These are phyloP conservation scores for Moesziomyces parantarcticus DNA, from an alignment of 1,284 basidiomycete genomes.

Conservation along the genomic window DNA sequence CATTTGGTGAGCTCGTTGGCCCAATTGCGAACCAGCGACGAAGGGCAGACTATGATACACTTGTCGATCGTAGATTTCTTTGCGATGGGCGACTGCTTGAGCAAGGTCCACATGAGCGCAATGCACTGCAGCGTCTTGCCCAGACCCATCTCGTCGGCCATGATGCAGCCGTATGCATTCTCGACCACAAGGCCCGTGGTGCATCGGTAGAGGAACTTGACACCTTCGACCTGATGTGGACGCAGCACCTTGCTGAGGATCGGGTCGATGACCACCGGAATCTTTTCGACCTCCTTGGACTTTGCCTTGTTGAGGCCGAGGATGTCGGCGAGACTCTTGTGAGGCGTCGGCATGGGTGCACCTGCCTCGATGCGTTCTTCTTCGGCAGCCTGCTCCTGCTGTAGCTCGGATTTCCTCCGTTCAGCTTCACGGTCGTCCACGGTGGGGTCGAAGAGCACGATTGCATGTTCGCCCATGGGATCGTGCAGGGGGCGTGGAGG, in stretches of 20 bases:
- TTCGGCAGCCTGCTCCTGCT: slow-evolving; percentile 43
- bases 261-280: slow-evolving; percentile 97
- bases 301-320: slow-evolving; percentile 73
- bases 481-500: slow-evolving; percentile 92
- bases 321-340: slow-evolving; percentile 87
- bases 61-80: slow-evolving; percentile 92
- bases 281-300: slow-evolving; percentile 73
- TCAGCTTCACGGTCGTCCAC: slow-evolving; percentile 75
- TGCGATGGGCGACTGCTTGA: slow-evolving; percentile 92
- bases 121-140: slow-evolving; percentile 96
- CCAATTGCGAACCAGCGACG: slow-evolving; percentile 97
- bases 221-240: slow-evolving; percentile 73
- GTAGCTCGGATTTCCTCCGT: slow-evolving; percentile 45
- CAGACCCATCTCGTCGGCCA: slow-evolving; percentile 98
- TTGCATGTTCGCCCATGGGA: slow-evolving; percentile 96
- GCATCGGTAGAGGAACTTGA: slow-evolving; percentile 96
- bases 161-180: slow-evolving; percentile 96
- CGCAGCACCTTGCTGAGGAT: slow-evolving; percentile 75
- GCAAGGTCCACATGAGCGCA: slow-evolving; percentile 92
- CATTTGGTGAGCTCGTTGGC: slow-evolving; percentile 83
- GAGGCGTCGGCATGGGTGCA: slow-evolving; percentile 73
- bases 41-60: slow-evolving; percentile 96
- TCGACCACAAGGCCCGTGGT: slow-evolving; percentile 92
- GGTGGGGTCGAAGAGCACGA: slow-evolving; percentile 96
- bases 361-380: slow-evolving; percentile 34